Base-by-base conservation (phyloP, 768 basidiomycete species). In the Mycena olivaceomarginata region DNA sequence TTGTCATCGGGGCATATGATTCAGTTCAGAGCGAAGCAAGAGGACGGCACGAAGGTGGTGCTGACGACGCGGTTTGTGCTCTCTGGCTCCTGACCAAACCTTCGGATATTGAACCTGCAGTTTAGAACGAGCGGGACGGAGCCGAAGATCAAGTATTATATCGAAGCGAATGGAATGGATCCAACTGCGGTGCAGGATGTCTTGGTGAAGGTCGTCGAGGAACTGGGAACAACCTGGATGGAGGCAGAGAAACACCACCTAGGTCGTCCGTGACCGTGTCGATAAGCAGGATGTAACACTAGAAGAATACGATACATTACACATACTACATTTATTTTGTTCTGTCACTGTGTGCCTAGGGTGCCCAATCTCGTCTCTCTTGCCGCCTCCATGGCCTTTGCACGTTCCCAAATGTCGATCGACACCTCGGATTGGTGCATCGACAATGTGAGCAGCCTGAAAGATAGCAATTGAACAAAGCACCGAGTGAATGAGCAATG, bases 71-170 rank as follows among this genome's bases (percentile, higher is more conserved):
- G 95, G 95, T 94, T 83, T 10, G 87, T 82, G 16, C 37, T 56
- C 41, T 67, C 12, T 70, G 48, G 2, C 57, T 48, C 40, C 48
- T 51, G 60, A 68, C 4, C 79, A 43, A 46, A 37, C 22, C 45
- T 45, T n/a, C 12, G 62, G 9, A 18, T 16, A 69, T 67, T 76
- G 57, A 41, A 48, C 13, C 0, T 12, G 8, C 9, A 16, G 43
- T 43, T 72, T 66, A 94, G 96, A 70, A 97, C 96, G 40, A 96
- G 95, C 79, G 97, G 97, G 22, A 98, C 97, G 16, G 96, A 97
- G 80, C 96, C 96, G 0, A 97, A 97, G 95, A 95, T 97, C 86
- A 98, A 98, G 82, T 96, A 94, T 83, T 98, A 98, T 82, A 87
- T 97, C 40, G 97, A 98, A 86, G 97, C 95, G 13, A 90, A 87